Percentiles rank a stretch among this genome's conserved stretches.
Evolutionary conservation across 306 rosid genomes (phyloP).

Genomic region (Cucurbita pepo): DNA sequence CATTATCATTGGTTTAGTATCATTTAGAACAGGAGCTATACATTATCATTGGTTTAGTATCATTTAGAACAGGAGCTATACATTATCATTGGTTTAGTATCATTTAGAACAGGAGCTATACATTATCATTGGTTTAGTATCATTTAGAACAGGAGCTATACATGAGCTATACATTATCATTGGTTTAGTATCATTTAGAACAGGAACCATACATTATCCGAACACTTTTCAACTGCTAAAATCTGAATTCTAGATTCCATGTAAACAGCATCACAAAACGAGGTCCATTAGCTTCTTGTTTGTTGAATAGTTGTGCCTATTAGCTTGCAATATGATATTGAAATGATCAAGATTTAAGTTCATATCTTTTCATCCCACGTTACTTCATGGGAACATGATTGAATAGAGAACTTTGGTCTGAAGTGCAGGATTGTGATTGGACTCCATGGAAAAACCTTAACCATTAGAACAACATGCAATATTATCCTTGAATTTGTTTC

Average conservation of each 20-base stretch:
- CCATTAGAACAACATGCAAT: not conserved
- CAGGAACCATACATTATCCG: not conserved
- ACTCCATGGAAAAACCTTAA: not conserved
- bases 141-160: not conserved
- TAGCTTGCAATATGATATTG: not conserved
- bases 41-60: not conserved
- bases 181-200: not conserved
- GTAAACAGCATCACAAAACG: too few relatives aligned
- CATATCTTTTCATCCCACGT: not conserved
- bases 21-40: not conserved
- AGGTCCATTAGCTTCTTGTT: too few relatives aligned
- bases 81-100: not conserved
- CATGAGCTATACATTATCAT: too few relatives aligned
- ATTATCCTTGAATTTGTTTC: not conserved
- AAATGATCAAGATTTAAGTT: not conserved
- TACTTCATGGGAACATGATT: not conserved
- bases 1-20: too few relatives aligned
- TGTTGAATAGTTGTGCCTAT: not conserved
- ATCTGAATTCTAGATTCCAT: not conserved
- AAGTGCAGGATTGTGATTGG: not conserved
- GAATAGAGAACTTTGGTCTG: not conserved
- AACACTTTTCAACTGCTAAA: not conserved
- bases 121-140: not conserved
- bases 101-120: not conserved
- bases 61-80: not conserved